Evolutionary conservation across 192 early-diverging fungal genomes (phyloP), one percentile per base, ranked within the genome.

Genomic region (Gryganskiella cystojenkinii): DNA sequence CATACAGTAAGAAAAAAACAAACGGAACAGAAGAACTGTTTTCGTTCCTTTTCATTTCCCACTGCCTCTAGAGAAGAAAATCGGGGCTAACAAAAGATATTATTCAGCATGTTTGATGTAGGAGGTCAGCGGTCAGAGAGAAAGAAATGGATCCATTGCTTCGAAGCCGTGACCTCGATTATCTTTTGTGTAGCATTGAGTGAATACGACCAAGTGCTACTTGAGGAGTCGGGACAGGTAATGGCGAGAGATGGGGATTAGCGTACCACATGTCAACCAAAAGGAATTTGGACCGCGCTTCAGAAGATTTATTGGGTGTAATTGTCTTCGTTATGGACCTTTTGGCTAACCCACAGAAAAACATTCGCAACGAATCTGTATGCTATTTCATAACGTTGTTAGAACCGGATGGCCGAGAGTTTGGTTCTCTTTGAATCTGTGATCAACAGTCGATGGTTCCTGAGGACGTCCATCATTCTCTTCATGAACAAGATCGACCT

Each of bases 331-430:
- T n/a, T n/a, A n/a, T n/a, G n/a, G n/a, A n/a, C n/a, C n/a, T n/a
- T n/a, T n/a, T n/a, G n/a, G n/a, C n/a, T n/a, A n/a, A n/a, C n/a
- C n/a, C n/a, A n/a, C n/a, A n/a, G n/a, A n/a, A n/a, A n/a, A n/a
- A n/a, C n/a, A n/a, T n/a, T n/a, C n/a, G n/a, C 24, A 31, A 34
- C 40, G 27, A 19, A 20, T 28, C 8, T 34, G 24, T 28, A 28
- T 45, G 28, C 33, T 28, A 10, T 33, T 60, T 44, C 13, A 27
- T 43, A 25, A 25, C 14, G 3, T 3, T 4, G 73, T 19, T 84
- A 96, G 91, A 86, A 83, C 53, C 86, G 85, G 69, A 89, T 89
- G 87, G 84, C 89, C 10, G 88, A 89, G 60, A 82, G 85, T 1
- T 42, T 89, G 49, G 85, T 87, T 76, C 51, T 89, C 4, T 89